Conservation (phyloP, 1,284 basidiomycete genomes). For the Ceratorhiza oryzae-sativae region DNA sequence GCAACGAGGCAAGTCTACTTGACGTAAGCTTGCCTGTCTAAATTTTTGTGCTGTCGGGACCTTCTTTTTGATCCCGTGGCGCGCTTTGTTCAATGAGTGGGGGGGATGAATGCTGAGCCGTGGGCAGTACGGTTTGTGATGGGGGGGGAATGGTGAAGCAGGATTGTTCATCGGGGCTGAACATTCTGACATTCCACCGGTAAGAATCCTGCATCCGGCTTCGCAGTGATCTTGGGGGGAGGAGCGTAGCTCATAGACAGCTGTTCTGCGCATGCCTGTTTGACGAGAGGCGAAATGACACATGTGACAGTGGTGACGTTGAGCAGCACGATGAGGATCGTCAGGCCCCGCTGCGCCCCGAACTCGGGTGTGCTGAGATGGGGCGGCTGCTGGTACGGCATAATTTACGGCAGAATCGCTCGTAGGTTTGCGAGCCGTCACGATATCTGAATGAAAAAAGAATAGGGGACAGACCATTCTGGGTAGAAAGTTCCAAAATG, state of each 20-base stretch:
- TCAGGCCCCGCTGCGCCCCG: constrained; percentile 5
- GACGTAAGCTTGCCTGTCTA: not conserved
- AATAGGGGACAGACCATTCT: not conserved
- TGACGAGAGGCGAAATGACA: too few species aligned
- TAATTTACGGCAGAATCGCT: too few species aligned
- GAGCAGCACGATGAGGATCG: not conserved
- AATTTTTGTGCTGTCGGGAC: not conserved
- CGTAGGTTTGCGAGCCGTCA: too few species aligned
- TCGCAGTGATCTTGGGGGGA: not conserved
- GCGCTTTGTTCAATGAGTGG: not conserved
- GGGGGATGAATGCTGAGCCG: too few species aligned
- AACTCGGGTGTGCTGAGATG: constrained; percentile 9
- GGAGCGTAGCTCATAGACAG: not conserved
- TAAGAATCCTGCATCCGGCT: not conserved
- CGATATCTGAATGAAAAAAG: not conserved
- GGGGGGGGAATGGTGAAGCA: not conserved
- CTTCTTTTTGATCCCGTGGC: not conserved
- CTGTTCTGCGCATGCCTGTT: too few species aligned
- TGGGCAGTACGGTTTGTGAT: not conserved
- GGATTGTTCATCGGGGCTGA: not conserved
- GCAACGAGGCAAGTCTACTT: constrained; percentile 17
- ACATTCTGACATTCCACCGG: not conserved
- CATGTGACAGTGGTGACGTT: not conserved
- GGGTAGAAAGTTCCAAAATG: not conserved
- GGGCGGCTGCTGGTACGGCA: not conserved